These are phyloP conservation scores for Aspergillus avenaceus DNA, from an alignment of 495 filamentous ascomycete species.

Conservation along the genomic window DNA sequence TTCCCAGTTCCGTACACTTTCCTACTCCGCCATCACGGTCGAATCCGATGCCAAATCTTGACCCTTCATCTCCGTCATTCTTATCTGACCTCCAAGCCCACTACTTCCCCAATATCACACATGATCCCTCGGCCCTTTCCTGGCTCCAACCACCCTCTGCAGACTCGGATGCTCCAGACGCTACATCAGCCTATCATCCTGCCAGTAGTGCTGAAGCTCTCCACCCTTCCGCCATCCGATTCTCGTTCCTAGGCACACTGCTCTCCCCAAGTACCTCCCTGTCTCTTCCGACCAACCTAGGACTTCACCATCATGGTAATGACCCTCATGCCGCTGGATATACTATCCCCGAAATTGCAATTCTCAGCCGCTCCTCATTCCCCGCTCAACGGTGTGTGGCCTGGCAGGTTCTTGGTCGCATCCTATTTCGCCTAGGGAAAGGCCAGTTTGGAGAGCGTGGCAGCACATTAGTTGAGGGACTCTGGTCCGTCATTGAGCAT, in stretches of 20 bases:
- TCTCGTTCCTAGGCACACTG: slow-evolving; percentile 77
- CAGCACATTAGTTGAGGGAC: slow-evolving; percentile 53
- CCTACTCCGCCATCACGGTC: slow-evolving; percentile 47
- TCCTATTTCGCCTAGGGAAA: slow-evolving; percentile 76
- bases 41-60: slow-evolving; percentile 59
- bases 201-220: slow-evolving; percentile 57
- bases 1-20: slow-evolving; percentile 53
- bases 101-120: slow-evolving; percentile 84
- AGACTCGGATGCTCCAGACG: slow-evolving; percentile 47
- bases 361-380: slow-evolving; percentile 74
- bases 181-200: slow-evolving; percentile 71
- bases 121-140: slow-evolving; percentile 78
- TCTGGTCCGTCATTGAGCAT: slow-evolving; percentile 76
- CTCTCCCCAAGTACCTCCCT: slow-evolving; percentile 70
- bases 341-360: slow-evolving; percentile 83
- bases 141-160: slow-evolving; percentile 79
- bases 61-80: slow-evolving; percentile 79
- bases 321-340: slow-evolving; percentile 94
- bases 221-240: slow-evolving; percentile 73
- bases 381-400: slow-evolving; percentile 86
- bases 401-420: slow-evolving; percentile 81
- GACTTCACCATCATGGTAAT: slow-evolving; percentile 90
- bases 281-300: slow-evolving; percentile 65
- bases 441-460: slow-evolving; percentile 70
- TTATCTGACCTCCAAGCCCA: slow-evolving; percentile 77